Percentiles rank a stretch among this genome's conserved stretches.
These are phyloP conservation scores for Orychophragmus violaceus DNA, from an alignment of 345 rosid species.

Conservation along the genomic window DNA sequence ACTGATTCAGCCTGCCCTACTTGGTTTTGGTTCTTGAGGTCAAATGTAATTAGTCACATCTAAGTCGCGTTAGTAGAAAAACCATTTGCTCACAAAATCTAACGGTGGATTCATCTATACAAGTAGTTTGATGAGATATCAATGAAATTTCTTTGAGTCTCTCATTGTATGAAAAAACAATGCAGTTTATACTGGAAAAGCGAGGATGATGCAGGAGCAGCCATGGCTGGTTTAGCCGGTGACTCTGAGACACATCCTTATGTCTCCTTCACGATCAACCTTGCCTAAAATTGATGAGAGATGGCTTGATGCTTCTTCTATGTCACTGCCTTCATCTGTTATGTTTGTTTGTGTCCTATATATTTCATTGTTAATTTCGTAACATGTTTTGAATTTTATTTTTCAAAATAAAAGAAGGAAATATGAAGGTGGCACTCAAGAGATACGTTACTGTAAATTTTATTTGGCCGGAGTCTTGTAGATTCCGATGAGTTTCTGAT, in stretches of 20 bases:
- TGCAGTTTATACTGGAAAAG: constrained; percentile 90
- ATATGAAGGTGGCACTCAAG: constrained; percentile 14
- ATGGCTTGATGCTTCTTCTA: constrained; percentile 22
- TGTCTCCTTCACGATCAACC: constrained; percentile 91
- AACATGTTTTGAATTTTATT: constrained; percentile 18
- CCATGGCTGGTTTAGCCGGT: constrained; percentile 72
- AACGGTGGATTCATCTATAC: neutral
- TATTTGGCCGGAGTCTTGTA: constrained; percentile 23
- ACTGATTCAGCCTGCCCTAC: neutral
- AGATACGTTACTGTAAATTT: constrained; percentile 30
- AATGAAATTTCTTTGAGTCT: neutral
- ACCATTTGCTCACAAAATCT: neutral
- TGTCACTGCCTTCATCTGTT: constrained; percentile 13
- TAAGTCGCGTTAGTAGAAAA: neutral
- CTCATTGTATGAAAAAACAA: neutral
- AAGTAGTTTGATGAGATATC: neutral
- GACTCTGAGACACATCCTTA: constrained; percentile 77
- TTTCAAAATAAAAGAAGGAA: constrained; percentile 22
- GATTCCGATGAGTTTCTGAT: constrained; percentile 23
- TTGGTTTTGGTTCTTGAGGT: neutral
- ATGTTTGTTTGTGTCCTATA: constrained; percentile 28
- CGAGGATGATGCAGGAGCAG: constrained; percentile 84
- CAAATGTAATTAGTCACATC: neutral
- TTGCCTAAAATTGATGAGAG: constrained; percentile 43
- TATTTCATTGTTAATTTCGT: constrained; percentile 9